Conservation (phyloP, 768 basidiomycete species). For the Hygrophorus pudorinus region DNA sequence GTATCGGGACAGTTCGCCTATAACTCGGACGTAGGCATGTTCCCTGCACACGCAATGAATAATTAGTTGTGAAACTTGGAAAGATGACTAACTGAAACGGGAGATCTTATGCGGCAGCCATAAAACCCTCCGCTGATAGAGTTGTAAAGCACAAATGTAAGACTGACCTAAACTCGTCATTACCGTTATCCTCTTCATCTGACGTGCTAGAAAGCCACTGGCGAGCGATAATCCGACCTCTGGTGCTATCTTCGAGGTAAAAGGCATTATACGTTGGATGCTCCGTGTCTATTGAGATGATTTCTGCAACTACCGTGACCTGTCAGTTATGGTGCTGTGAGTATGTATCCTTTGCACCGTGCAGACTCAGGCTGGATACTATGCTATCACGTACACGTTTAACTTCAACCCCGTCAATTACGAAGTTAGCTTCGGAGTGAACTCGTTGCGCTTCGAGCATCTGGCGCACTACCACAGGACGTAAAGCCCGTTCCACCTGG, state of each 20-base stretch:
- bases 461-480: background rate
- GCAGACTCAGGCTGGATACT: background rate
- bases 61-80: too few species aligned
- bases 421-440: background rate
- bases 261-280: background rate
- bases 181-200: background rate
- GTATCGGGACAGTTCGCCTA: slow-evolving; percentile 16
- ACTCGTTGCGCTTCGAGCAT: background rate
- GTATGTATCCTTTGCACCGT: too few species aligned
- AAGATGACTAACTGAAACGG: too few species aligned
- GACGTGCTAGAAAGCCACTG: background rate
- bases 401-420: background rate
- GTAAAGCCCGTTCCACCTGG: background rate
- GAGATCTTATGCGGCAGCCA: too few species aligned
- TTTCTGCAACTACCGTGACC: background rate
- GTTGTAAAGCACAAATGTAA: too few species aligned
- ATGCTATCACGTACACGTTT: background rate
- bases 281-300: background rate
- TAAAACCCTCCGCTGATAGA: too few species aligned
- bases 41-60: background rate
- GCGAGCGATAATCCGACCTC: background rate
- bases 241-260: background rate
- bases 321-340: background rate
- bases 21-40: slow-evolving; percentile 7
- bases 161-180: background rate